Evolutionary conservation across 352 stramenopile species (phyloP), one percentile per base, ranked within the genome.

Genomic region (Pythium coloratum): DNA sequence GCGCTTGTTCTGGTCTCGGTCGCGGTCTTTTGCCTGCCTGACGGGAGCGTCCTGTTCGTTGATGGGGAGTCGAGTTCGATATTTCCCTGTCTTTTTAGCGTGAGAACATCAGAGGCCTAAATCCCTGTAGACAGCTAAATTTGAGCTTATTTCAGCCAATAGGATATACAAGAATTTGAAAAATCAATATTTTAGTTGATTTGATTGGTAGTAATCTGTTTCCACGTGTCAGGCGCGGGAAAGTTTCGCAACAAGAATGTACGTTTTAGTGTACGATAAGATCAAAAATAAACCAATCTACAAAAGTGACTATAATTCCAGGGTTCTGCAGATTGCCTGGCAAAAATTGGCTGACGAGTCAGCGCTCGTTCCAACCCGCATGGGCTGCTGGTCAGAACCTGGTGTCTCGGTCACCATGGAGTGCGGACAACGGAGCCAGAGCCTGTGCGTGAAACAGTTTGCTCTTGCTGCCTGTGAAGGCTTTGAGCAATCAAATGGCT

Each of bases 1-100:
- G 51, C 58, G 58, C 65, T 71, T 71, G 65, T 64, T 65, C 58
- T 62, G 65, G 57, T 66, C 65, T 71, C 55, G 38, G 50, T 28
- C 26, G 8, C 50, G 20, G 28, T 13, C 24, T 55, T 55, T 32
- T 34, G 49, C 28, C 26, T 6, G 50, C 26, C 26, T 40, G 30
- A 34, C 30, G 6, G 49, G 49, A 14, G 24, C 6, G 50, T n/a
- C 12, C 50, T 40, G 50, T 18, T 8, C 14, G 16, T 40, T 42
- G 28, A 28, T 54, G 50, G 50, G 5, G 54, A 56, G 62, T 56
- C 42, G 36, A 65, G 51, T 70, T 64, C 64, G 64, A 65, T 70
- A 62, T 70, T 65, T 64, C 33, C 33, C 49, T 36, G 14, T 28
- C 20, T 20, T 42, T 71, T 71, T 71, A 51, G 58, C 61, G 56